Evolutionary conservation across 441 rosid species (phyloP).

Genomic region (Dalechampia spathulata): DNA sequence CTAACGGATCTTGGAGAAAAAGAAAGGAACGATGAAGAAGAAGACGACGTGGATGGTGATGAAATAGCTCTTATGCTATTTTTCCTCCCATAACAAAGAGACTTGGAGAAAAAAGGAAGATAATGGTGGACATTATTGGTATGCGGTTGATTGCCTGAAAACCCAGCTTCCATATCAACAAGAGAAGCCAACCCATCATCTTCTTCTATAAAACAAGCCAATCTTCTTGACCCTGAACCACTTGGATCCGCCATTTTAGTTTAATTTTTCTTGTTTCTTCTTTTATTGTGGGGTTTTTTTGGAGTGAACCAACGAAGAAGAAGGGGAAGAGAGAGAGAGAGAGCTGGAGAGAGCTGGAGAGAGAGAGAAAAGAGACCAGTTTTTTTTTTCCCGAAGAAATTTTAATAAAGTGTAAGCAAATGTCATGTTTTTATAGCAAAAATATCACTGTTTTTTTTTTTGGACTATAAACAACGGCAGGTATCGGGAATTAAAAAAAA

Average conservation of each 20-base stretch:
- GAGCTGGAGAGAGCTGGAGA: neutral
- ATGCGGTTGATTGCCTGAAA: slow-evolving; percentile 28
- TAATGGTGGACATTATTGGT: no score
- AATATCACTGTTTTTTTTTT: neutral
- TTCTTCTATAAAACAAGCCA: slow-evolving; percentile 35
- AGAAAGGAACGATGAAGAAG: no score
- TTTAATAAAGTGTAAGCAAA: neutral
- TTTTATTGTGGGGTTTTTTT: neutral
- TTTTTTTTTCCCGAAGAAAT: no score
- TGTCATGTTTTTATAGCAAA: slow-evolving; percentile 7
- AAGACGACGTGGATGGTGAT: slow-evolving; percentile 12
- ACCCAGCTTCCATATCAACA: slow-evolving; percentile 46
- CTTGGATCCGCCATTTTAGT: slow-evolving; percentile 12
- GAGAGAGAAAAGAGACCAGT: neutral
- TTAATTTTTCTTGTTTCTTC: neutral
- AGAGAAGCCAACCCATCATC: slow-evolving; percentile 55
- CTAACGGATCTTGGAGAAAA: slow-evolving; percentile 40
- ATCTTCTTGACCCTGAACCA: slow-evolving; percentile 16
- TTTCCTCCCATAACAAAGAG: slow-evolving; percentile 26
- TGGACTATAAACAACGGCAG: slow-evolving; percentile 33
- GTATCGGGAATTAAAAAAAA: slow-evolving; percentile 29
- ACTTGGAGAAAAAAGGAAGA: slow-evolving; percentile 25
- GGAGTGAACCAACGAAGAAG: no score
- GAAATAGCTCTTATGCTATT: slow-evolving; percentile 24
- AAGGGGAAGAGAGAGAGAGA: neutral